A percentile compares a stretch with the other conserved stretches of the same genome.
Conservation (phyloP, 2,329 filamentous ascomycete species). For the Dryadomyces sulphureus region DNA sequence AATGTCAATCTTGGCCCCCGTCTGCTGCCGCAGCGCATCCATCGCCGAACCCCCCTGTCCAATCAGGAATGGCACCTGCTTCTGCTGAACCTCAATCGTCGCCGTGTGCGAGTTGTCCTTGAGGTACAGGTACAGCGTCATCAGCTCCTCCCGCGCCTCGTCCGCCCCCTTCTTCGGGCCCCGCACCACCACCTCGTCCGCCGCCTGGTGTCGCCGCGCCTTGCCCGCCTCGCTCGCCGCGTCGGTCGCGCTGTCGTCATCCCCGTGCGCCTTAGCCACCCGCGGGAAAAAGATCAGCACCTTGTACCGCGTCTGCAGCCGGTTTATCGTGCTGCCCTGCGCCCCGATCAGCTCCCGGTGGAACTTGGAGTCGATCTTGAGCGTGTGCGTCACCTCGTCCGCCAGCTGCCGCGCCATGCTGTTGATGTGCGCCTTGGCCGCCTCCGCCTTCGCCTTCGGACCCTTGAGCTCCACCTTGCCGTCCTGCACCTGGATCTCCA, state of each 20-base stretch:
- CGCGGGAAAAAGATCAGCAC: constrained; percentile 91
- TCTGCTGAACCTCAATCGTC: constrained; percentile 73
- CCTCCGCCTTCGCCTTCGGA: constrained; percentile 85
- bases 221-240: constrained; percentile 53
- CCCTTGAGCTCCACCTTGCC: constrained; percentile 94
- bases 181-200: constrained; percentile 81
- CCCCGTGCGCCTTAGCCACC: constrained; percentile 41
- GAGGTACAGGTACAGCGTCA: constrained; percentile 76
- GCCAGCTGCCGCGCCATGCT: constrained; percentile 69
- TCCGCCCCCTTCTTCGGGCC: constrained; percentile 90
- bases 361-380: constrained; percentile 89
- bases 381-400: constrained; percentile 72
- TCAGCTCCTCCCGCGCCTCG: constrained; percentile 78
- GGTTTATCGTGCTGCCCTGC: constrained; percentile 76
- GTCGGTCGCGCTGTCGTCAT: constrained; percentile 58
- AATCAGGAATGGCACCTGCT: constrained; percentile 85
- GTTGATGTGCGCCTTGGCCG: constrained; percentile 68
- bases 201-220: constrained; percentile 54
- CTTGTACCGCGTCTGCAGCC: constrained; percentile 80
- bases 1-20: constrained; percentile 82
- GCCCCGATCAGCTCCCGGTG: constrained; percentile 88
- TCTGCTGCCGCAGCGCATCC: constrained; percentile 73
- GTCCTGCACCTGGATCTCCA: constrained; percentile 77
- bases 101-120: constrained; percentile 75
- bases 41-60: constrained; percentile 81